Evolutionary conservation across 2,329 filamentous ascomycete species (phyloP).

Genomic region (Ophioceras dolichostomum): DNA sequence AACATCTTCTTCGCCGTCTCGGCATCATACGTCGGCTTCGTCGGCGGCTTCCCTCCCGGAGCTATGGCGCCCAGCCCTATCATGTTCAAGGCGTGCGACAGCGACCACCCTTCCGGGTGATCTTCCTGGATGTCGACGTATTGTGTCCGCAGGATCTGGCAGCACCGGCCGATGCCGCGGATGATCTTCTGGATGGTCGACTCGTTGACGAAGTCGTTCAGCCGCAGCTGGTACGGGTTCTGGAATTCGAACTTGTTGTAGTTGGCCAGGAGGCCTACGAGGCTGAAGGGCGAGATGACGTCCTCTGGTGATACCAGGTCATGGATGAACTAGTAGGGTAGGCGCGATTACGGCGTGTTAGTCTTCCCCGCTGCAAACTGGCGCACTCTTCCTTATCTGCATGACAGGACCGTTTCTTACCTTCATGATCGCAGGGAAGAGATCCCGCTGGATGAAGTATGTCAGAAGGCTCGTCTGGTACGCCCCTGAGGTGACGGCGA

Average conservation of each 20-base stretch:
- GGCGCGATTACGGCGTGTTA: too few species aligned
- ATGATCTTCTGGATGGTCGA: slow-evolving; percentile 73
- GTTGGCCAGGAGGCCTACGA: slow-evolving; percentile 81
- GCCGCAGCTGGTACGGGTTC: slow-evolving; percentile 83
- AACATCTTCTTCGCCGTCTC: slow-evolving; percentile 80
- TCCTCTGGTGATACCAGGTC: slow-evolving; percentile 55
- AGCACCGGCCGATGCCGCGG: slow-evolving; percentile 61
- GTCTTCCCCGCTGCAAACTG: too few species aligned
- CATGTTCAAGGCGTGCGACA: slow-evolving; percentile 69
- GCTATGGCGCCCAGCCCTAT: slow-evolving; percentile 72
- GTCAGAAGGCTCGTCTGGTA: slow-evolving; percentile 91
- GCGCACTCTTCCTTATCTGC: too few species aligned
- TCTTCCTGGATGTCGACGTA: slow-evolving; percentile 88
- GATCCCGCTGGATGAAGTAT: slow-evolving; percentile 87
- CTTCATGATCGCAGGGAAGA: slow-evolving; percentile 93
- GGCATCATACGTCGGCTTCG: slow-evolving; percentile 50
- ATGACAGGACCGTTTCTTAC: too few species aligned
- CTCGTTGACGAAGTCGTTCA: slow-evolving; percentile 95
- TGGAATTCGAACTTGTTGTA: slow-evolving; percentile 99
- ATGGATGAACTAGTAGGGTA: slow-evolving; percentile 62
- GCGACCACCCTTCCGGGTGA: slow-evolving; percentile 76
- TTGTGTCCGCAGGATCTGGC: slow-evolving; percentile 52
- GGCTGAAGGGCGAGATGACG: slow-evolving; percentile 63
- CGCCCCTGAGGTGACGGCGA: slow-evolving; percentile 81
- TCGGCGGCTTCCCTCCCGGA: slow-evolving; percentile 52